These are phyloP conservation scores for Agaricales sp. DNA, from an alignment of 1,284 basidiomycete genomes.

Conservation along the genomic window DNA sequence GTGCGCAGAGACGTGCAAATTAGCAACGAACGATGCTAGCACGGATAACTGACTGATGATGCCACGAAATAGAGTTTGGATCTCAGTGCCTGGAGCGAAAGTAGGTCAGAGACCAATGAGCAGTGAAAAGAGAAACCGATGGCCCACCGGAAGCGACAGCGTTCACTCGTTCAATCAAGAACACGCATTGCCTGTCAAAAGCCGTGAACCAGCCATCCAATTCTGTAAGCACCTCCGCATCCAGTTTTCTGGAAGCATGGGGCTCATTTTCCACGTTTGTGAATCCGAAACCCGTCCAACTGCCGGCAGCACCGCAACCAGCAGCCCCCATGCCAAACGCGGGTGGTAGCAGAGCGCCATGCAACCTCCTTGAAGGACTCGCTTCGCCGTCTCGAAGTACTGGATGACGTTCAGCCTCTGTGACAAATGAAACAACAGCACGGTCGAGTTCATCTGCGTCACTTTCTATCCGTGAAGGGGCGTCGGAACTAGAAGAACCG, in stretches of 20 bases:
- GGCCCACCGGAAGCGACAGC: constrained; percentile 31
- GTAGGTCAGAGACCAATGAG: constrained; percentile 5
- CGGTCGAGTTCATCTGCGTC: constrained; percentile 74
- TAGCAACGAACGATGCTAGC: constrained; percentile 47
- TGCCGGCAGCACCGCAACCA: constrained; percentile 56
- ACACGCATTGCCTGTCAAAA: constrained; percentile 37
- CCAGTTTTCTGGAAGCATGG: constrained; percentile 20
- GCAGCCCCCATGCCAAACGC: constrained; percentile 65
- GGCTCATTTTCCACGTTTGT: constrained; percentile 31
- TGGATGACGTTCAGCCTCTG: constrained; percentile 53
- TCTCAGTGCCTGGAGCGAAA: constrained; percentile 17
- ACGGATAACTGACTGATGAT: constrained; percentile 42
- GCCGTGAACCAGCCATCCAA: constrained; percentile 34
- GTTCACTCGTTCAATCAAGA: constrained; percentile 28
- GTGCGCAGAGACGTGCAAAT: constrained; percentile 66
- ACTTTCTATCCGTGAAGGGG: constrained; percentile 60
- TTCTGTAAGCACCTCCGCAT: constrained; percentile 42
- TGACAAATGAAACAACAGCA: constrained; percentile 62
- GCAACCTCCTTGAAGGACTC: constrained; percentile 42
- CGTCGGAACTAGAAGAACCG: constrained; percentile 46
- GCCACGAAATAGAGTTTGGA: constrained; percentile 12
- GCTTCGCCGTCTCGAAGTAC: constrained; percentile 13
- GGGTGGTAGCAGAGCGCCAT: constrained; percentile 50
- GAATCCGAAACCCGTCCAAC: constrained; percentile 77
- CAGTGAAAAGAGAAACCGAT: background rate